Base-by-base conservation (phyloP, 2,329 filamentous ascomycete species). In the Stagonosporopsis tanaceti region DNA sequence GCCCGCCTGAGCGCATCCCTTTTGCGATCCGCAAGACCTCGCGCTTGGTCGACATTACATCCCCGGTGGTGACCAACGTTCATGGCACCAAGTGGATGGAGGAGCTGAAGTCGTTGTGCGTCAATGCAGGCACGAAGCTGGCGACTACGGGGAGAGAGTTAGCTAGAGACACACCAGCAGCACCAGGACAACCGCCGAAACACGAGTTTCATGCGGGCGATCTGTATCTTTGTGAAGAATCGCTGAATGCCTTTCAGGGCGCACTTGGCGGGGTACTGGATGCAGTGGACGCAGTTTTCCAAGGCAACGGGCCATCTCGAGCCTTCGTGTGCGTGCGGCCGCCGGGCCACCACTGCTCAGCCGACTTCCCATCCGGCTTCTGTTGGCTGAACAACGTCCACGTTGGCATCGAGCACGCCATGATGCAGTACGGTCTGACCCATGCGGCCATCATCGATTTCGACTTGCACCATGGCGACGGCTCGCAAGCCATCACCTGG, bases 331-430 rank as follows among this genome's bases (percentile, higher is more conserved):
- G 90, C 27, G 90, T 98, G 47, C 88, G 95, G 30, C 95, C 95
- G 4, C 95, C 95, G 0, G 95, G 95, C 1, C 95, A 99, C 73
- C 95, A 99, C 73, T 99, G 95, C 77, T 97, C 94, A 2, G 87
- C 92, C 4, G 87, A 90, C 47, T 89, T 90, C 67, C 95, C 95
- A 0, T 97, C 94, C 2, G 95, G 95, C 0, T 99, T 99, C 73
- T 99, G 95, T 79, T 99, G 95, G 94, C 80, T 99, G 47, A 99
- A 99, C 76, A 99, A 99, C 72, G 93, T 99, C 0, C 94, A 98
- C 72, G 92, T 99, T 22, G 95, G 94, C 0, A 97, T 99, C 63
- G 91, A 96, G 75, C 91, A 99, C 75, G 94, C 89, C 11, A 89
- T 92, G 20, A 86, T 94, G 61, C 85, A 85, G 37, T 90, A 99